Conservation (phyloP, 768 basidiomycete species). For the Agrocybe chaxingu region DNA sequence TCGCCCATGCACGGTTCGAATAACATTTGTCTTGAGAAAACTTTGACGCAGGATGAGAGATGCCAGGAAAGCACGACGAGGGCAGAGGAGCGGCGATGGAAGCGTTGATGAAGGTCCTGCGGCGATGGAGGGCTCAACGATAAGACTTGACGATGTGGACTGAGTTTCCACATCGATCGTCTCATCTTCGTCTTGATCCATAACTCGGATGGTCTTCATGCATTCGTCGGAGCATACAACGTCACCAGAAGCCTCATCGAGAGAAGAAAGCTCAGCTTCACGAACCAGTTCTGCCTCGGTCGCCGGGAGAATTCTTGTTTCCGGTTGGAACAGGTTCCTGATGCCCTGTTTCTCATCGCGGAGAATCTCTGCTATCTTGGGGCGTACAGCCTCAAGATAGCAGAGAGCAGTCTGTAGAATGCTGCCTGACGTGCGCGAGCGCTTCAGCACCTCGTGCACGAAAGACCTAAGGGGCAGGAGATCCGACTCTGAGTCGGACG, state of each 20-base stretch:
- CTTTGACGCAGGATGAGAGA: slow-evolving; percentile 85
- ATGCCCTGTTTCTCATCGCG: slow-evolving; percentile 45
- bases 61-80: slow-evolving; percentile 85
- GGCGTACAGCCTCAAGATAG: slow-evolving; percentile 81
- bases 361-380: slow-evolving; percentile 63
- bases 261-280: slow-evolving; percentile 32
- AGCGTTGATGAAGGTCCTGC: slow-evolving; percentile 26
- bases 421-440: slow-evolving; percentile 79
- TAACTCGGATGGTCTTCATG: slow-evolving; percentile 43
- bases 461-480: slow-evolving; percentile 69
- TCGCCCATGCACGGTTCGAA: slow-evolving; percentile 92
- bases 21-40: slow-evolving; percentile 93
- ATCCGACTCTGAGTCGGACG: slow-evolving; percentile 28
- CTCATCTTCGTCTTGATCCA: slow-evolving; percentile 24
- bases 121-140: slow-evolving; percentile 4
- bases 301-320: slow-evolving; percentile 38
- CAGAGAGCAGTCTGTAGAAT: slow-evolving; percentile 87
- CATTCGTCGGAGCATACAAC: slow-evolving; percentile 19
- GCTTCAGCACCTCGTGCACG: slow-evolving; percentile 84
- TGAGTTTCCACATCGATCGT: background rate
- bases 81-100: slow-evolving; percentile 84
- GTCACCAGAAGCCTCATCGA: slow-evolving; percentile 7
- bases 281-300: slow-evolving; percentile 40
- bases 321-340: slow-evolving; percentile 37
- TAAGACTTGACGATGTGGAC: slow-evolving; percentile 7